phyloP scores from a whole-genome alignment of 208 protist species.

The Acanthamoeba healyi region DNA sequence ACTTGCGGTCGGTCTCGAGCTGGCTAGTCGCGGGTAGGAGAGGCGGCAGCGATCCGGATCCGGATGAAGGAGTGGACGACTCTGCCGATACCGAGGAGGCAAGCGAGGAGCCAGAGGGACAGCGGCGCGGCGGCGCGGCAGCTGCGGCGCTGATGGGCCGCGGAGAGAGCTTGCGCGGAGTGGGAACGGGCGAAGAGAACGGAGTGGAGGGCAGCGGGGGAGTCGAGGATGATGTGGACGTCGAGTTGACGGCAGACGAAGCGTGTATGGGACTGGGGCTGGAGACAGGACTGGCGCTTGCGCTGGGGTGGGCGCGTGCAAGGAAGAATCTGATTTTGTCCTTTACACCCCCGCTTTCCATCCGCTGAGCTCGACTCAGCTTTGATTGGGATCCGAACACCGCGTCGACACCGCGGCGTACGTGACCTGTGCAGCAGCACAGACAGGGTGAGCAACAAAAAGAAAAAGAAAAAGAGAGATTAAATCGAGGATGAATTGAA shows the following conservation, averaged over 20 bases:
- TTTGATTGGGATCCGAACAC: too few relatives aligned
- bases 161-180: too few relatives aligned
- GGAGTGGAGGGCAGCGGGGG: background rate
- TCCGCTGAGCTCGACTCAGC: too few relatives aligned
- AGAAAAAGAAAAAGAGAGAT: too few relatives aligned
- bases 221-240: background rate
- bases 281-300: too few relatives aligned
- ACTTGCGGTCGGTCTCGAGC: slow-evolving; percentile 28
- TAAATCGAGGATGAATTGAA: too few relatives aligned
- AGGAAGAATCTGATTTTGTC: slow-evolving; percentile 36
- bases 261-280: background rate
- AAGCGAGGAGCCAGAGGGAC: background rate
- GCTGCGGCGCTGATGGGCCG: too few relatives aligned
- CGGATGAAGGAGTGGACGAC: background rate
- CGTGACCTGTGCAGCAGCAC: too few relatives aligned
- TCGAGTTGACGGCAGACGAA: too few relatives aligned
- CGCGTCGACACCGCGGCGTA: too few relatives aligned
- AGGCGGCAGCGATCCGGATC: background rate
- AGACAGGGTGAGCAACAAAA: too few relatives aligned
- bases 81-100: background rate
- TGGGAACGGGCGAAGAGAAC: background rate
- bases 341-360: slow-evolving; percentile 53
- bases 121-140: background rate
- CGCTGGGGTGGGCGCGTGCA: background rate
- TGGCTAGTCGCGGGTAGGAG: background rate